Evolutionary conservation across 1,284 basidiomycete species (phyloP), one percentile per base, ranked within the genome.

Genomic region (Apiotrichum sp.): DNA sequence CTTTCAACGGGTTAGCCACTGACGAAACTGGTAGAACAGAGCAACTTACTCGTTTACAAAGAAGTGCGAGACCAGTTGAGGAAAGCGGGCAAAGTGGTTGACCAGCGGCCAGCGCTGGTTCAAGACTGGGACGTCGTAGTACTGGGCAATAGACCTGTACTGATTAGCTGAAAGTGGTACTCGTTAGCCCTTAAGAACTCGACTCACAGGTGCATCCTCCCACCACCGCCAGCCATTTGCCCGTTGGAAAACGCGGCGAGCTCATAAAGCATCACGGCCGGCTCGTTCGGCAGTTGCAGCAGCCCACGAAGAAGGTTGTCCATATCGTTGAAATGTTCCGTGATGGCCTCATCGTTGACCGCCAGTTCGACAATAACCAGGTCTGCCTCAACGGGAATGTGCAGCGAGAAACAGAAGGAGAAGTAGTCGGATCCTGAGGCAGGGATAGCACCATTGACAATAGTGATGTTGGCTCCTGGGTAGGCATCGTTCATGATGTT

Each of bases 381-480:
- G 44, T 75, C 71, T 8, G 69, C 65, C 2, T 71, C 35, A 3
- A 70, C 64, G 3, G 58, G 58, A 13, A 76, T 72, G 53, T 77
- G 75, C 4, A 74, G 57, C 3, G 70, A 62, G 54, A 75, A 74
- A 58, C 75, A 77, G 58, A 71, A 73, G 3, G 70, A 72, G 49
- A 73, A 77, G 61, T 77, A 77, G 58, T 75, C 73, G 10, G 68
- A 70, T 1, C 75, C 75, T 10, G 69, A 72, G 0, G 75, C 75
- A 62, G 57, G 11, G 33, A 48, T 41, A 0, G 71, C 75, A 34
- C 72, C 74, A 50, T 76, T 77, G 32, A 69, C 59, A 22, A 61
- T 52, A 0, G 44, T 60, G 11, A 73, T 55, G 22, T 63, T 44
- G 2, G 66, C 53, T 34, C 61, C 58, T 2, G 66, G 65, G 10